Evolutionary conservation across 140 eudicot species (phyloP).

Genomic region (Cichorium intybus): DNA sequence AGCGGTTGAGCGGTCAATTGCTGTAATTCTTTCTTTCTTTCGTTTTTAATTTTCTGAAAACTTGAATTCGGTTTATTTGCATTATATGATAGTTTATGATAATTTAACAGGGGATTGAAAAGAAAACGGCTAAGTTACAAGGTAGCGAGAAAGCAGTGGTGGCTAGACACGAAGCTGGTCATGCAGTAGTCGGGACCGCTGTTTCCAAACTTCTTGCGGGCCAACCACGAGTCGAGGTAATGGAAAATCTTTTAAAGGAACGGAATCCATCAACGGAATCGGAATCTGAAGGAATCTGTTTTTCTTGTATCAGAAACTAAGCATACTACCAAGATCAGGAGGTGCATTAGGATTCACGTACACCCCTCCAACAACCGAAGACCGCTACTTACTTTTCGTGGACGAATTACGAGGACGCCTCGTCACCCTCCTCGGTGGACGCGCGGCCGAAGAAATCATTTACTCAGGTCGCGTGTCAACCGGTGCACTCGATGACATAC

Average conservation of each 20-base stretch:
- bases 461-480: constrained; percentile 98
- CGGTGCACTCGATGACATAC: constrained; percentile 96
- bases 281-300: neutral
- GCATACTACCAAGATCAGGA: constrained; percentile 97
- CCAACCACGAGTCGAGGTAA: constrained; percentile 94
- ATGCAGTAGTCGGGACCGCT: constrained; percentile 98
- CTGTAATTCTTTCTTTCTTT: constrained; percentile 48
- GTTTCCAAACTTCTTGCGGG: constrained; percentile 91
- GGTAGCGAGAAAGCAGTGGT: constrained; percentile 95
- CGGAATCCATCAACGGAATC: no score
- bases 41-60: neutral
- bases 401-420: constrained; percentile 94
- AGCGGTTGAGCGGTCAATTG: constrained; percentile 97
- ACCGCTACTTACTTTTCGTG: constrained; percentile 85
- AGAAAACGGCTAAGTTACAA: constrained; percentile 86
- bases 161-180: constrained; percentile 99
- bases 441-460: constrained; percentile 94
- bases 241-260: no score
- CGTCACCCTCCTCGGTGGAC: constrained; percentile 99
- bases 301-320: constrained; percentile 63
- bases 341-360: constrained; percentile 97
- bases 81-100: neutral
- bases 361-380: constrained; percentile 92
- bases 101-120: constrained; percentile 79
- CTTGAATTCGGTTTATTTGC: neutral